Percentiles rank a stretch among this genome's conserved stretches.
phyloP scores from a whole-genome alignment of 805 yeast genomes.

The Starmerella bombi region DNA sequence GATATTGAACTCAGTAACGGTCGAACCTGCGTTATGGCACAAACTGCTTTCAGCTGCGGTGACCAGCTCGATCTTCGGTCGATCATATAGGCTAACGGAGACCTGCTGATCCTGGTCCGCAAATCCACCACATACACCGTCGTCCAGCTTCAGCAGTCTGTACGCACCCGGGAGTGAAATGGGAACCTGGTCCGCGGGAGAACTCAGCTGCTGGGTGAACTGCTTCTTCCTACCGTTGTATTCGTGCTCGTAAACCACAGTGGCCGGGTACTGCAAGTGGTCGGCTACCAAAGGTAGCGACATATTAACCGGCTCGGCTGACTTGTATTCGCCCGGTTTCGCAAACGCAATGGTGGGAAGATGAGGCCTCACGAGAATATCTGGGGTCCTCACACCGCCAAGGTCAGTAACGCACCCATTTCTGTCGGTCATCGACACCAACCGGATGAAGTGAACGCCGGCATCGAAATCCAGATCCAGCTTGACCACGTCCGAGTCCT shows the following conservation, averaged over 20 bases:
- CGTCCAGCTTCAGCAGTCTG: slow-evolving; percentile 34
- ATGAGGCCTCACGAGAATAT: slow-evolving; percentile 54
- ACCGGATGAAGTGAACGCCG: slow-evolving; percentile 54
- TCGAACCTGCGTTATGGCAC: slow-evolving; percentile 2
- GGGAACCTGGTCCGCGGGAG: slow-evolving; percentile 19
- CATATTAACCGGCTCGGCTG: slow-evolving; percentile 30
- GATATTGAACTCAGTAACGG: slow-evolving; percentile 2
- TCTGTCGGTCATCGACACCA: slow-evolving; percentile 59
- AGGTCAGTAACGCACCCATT: slow-evolving; percentile 66
- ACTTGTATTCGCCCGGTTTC: slow-evolving; percentile 26
- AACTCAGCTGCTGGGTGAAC: background rate
- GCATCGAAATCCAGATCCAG: slow-evolving; percentile 31
- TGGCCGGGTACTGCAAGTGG: slow-evolving; percentile 12
- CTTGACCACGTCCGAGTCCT: slow-evolving; percentile 29
- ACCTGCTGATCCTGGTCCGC: slow-evolving; percentile 29
- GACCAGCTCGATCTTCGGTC: slow-evolving; percentile 34
- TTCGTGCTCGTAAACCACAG: slow-evolving; percentile 8
- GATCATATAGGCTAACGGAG: slow-evolving; percentile 33
- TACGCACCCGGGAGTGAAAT: slow-evolving; percentile 38
- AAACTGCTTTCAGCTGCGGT: slow-evolving; percentile 22
- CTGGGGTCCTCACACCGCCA: slow-evolving; percentile 45
- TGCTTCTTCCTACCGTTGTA: background rate
- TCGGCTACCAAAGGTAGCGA: slow-evolving; percentile 1
- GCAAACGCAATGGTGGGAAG: slow-evolving; percentile 46
- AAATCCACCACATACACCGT: slow-evolving; percentile 40